Base-by-base conservation (phyloP, 2,329 filamentous ascomycete species). In the Ceratocystis cubensis region DNA sequence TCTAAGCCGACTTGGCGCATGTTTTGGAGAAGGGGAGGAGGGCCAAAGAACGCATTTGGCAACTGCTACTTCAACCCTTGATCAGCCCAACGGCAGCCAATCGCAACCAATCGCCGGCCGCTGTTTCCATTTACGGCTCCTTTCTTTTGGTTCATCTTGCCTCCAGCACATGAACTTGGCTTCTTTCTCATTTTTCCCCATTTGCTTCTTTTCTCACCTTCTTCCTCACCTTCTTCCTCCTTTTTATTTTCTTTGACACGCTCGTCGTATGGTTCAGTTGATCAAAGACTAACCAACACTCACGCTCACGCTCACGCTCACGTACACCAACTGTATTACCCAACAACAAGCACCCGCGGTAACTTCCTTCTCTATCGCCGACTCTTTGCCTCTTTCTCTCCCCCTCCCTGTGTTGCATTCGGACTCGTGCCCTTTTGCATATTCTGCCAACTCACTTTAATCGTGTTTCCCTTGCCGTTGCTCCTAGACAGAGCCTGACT, bases 31-130 rank as follows among this genome's bases (percentile, higher is more conserved):
- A 59, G 17, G 13, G 33, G 15, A 20, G 20, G 22, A 30, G 20
- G 3, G 25, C 22, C 3, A 56, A 25, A 25, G 25, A 25, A 59
- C 56, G 56, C 56, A 59, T 59, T 59, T 59, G 56, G 56, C 28
- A 59, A 59, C 56, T 37, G 25, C 56, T 30, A 59, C 37, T 41
- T 41, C 37, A 41, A 41, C 28, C 56, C 56, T 59, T 33, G 56
- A 59, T 33, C 25, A 33, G 56, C 56, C 56, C 56, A 59, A 20
- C 56, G 37, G 37, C 56, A 56, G 22, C 48, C 48, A 56, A 30
- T 25, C 37, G 37, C 30, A 59, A n/a, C 56, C 56, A 59, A 59
- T 59, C 28, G 28, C 8, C 28, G 56, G 20, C 56, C 10, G 56
- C 37, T 41, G 37, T 41, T 41, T 37, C 33, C 33, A 37, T 37